phyloP scores from a whole-genome alignment of 179 eudicot genomes.

The Drosera spatulata region DNA sequence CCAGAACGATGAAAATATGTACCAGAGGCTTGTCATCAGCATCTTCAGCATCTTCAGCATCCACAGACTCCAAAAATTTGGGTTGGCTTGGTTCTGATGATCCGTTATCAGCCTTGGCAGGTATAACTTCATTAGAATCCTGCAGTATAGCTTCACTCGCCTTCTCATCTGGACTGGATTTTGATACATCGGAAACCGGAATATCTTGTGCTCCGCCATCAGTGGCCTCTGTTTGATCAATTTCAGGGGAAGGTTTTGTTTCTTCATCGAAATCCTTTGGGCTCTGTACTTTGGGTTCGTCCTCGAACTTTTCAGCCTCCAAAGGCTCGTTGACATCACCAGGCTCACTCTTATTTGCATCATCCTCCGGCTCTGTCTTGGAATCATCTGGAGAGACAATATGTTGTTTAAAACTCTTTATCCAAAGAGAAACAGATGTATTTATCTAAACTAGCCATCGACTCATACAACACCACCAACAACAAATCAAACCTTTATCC shows the following conservation, averaged over 20 bases:
- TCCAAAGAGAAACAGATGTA: no score
- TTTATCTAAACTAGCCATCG: no score
- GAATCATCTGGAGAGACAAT: conserved; percentile 22
- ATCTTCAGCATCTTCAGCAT: conserved; percentile 42
- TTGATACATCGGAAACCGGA: conserved; percentile 17
- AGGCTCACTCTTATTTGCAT: conserved; percentile 9
- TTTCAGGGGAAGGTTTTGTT: conserved; percentile 17
- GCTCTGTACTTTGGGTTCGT: neutral
- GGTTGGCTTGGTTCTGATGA: conserved; percentile 8
- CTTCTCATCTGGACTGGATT: conserved; percentile 22
- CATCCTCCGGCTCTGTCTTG: conserved; percentile 16
- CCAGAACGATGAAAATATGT: conserved; percentile 9
- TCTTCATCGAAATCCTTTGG: conserved; percentile 15
- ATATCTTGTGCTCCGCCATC: conserved; percentile 21
- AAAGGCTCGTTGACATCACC: conserved; percentile 14
- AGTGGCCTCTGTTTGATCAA: conserved; percentile 15
- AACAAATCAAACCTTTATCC: no score
- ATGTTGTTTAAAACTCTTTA: no score
- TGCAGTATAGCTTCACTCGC: conserved; percentile 20
- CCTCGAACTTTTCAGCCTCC: conserved; percentile 2
- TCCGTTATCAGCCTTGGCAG: conserved; percentile 22
- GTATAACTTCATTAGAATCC: conserved; percentile 19
- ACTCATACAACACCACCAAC: no score
- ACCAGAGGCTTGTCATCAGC: conserved; percentile 82
- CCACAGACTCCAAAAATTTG: conserved; percentile 20